Percentiles rank a stretch among this genome's conserved stretches.
Conservation (phyloP, 768 basidiomycete genomes). For the Phaffia australis region DNA sequence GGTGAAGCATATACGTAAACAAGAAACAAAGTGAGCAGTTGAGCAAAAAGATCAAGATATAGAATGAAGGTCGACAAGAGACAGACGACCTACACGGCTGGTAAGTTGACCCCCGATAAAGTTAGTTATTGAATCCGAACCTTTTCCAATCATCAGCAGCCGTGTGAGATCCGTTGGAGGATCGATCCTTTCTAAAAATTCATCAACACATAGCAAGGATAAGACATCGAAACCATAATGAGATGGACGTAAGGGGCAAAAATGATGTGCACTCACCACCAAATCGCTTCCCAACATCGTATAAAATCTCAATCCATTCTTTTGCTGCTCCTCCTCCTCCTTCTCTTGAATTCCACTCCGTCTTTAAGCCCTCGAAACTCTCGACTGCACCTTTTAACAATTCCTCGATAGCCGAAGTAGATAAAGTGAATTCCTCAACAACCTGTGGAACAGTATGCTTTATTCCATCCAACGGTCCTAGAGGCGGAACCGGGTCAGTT, state of each 20-base stretch:
- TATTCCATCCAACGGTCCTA: neutral
- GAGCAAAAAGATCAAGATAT: neutral
- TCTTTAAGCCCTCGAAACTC: neutral
- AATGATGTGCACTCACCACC: conserved; percentile 3
- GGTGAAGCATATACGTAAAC: neutral
- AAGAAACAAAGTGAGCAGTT: neutral
- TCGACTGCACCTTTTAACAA: conserved; percentile 4
- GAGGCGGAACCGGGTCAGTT: neutral
- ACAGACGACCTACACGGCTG: conserved; percentile 5
- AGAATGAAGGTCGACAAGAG: neutral
- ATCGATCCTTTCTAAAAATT: conserved; percentile 1
- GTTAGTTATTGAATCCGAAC: conserved; percentile 14
- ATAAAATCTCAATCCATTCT: conserved; percentile 7
- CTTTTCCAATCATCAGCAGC: conserved; percentile 20
- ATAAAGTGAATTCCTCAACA: neutral
- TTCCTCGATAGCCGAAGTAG: conserved; percentile 10
- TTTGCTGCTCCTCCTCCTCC: conserved; percentile 2
- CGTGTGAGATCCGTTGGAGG: neutral
- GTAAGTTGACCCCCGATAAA: conserved; percentile 20
- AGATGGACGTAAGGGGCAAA: no score
- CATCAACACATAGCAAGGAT: neutral
- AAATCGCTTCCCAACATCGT: conserved; percentile 12
- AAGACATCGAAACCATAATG: neutral
- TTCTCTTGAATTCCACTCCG: conserved; percentile 12
- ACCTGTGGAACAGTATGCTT: neutral